Evolutionary conservation across 352 stramenopile species (phyloP), one percentile per base, ranked within the genome.

Genomic region (Phytophthora pisi): DNA sequence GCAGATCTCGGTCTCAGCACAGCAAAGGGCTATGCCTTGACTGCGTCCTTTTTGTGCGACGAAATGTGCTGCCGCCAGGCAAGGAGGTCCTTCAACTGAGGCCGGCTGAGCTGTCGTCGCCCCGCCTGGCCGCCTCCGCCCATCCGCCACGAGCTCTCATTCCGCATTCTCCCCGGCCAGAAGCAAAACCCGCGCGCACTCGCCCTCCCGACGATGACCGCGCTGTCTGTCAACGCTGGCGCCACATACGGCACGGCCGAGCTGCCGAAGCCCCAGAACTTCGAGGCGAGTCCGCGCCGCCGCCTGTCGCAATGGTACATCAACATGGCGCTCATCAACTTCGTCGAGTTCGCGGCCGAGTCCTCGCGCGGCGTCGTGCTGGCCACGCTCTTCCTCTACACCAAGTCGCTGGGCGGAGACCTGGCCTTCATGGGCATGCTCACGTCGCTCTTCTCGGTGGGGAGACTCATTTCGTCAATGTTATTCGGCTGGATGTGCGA

Each of bases 401-500:
- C 69, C 68, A 88, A 88, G 67, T 92, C 84, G 26, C 73, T 92
- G 15, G 84, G 84, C 40, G 84, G 84, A 26, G 75, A 88, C 20
- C 66, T 92, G 11, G 82, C 81, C 62, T 89, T 88, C 68, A 92
- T 92, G 84, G 84, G 82, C 0, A 54, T 92, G 62, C 76, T 92
- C 49, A 92, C 84, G 50, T 92, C 84, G 46, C 74, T 91, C 38
- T 92, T 92, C 64, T 89, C 79, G 13, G 82, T 92, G 23, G 84
- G 84, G 0, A 67, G 84, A 8, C 72, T 92, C 52, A 90, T 92
- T 56, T 92, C 84, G 43, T 92, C 84, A 34, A 89, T 77, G 3
- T 72, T 90, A 24, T 92, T 92, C 49, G 84, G 84, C 54, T 92
- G 84, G 84, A 89, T 92, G 78, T 91, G 84, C 68, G 84, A 92